These are phyloP conservation scores for Bolboschoenoplectus hybrid DNA, from an alignment of 202 grass and related monocot genomes.

Conservation along the genomic window DNA sequence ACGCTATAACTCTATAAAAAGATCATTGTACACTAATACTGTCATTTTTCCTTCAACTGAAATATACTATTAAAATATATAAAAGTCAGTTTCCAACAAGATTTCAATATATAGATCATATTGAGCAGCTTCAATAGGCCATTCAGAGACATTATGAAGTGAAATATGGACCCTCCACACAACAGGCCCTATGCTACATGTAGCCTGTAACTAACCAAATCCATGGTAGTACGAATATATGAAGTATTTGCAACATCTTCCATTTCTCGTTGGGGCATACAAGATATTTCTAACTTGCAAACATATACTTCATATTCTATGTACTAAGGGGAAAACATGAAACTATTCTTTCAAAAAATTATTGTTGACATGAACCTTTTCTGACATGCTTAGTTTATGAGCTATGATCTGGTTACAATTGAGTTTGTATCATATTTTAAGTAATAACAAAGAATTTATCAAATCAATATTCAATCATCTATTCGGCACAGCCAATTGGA, in stretches of 20 bases:
- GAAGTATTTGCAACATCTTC: neutral
- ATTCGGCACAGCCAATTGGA: neutral
- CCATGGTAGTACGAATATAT: neutral
- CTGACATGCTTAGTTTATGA: neutral
- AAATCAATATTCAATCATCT: neutral
- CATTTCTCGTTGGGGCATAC: neutral
- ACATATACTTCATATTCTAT: neutral
- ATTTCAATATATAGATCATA: neutral
- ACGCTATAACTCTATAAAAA: neutral
- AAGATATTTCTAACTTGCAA: conserved; percentile 4
- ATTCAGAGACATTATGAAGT: neutral
- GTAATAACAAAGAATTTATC: neutral
- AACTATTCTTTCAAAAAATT: neutral
- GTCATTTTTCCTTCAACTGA: neutral
- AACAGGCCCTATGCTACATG: neutral
- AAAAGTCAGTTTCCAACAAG: neutral
- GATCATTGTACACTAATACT: neutral
- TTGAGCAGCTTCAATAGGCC: neutral
- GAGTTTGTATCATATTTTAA: neutral
- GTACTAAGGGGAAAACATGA: neutral
- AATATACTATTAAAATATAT: neutral
- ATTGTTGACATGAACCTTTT: neutral
- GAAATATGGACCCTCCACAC: neutral
- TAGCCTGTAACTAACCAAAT: neutral
- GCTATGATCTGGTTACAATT: neutral